Evolutionary conservation across 768 basidiomycete species (phyloP), one percentile per base, ranked within the genome.

Genomic region (Dentipellis sp.): DNA sequence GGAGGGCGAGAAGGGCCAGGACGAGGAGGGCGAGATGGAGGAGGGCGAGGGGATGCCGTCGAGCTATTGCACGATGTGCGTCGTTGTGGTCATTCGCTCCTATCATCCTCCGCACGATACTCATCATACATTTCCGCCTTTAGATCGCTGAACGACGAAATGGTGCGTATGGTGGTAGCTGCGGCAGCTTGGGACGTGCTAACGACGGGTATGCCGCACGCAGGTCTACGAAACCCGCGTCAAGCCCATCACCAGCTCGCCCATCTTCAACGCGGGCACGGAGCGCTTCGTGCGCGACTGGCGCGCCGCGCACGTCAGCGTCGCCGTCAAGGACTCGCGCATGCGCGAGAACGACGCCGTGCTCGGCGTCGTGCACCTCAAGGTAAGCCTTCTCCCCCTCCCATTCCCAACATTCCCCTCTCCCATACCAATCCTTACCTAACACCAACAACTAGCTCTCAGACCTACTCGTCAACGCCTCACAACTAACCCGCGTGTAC

Each of bases 221-320:
- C 22, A 61, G 58, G 52, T 67, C 6, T 70, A 70, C 52, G 56
- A 67, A 50, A 70, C 69, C 2, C 66, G 69, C 3, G 69, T 68
- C 35, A 70, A 70, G 59, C 68, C 69, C 3, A 67, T 70, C 51
- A 68, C 69, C 9, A 66, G 66, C 52, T 64, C 65, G 10, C 68
- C 69, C 6, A 70, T 67, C 46, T 83, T 76, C 64, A 73, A 76
- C 48, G 85, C 87, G 1, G 78, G 81, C 0, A 86, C 83, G 1
- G 89, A 92, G 66, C 74, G 78, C 34, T 87, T 87, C 67, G 71
- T 88, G 29, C 73, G 80, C 3, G 80, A 86, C 62, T 88, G 81
- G 80, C 68, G 69, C 8, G 74, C 71, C 10, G 73, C 85, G 3
- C 77, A 80, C 14, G 75, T 88, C 42, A 73, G 84, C 10, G 78